Evolutionary conservation across 805 yeast species (phyloP).

Genomic region (Candida nonsorbophila): DNA sequence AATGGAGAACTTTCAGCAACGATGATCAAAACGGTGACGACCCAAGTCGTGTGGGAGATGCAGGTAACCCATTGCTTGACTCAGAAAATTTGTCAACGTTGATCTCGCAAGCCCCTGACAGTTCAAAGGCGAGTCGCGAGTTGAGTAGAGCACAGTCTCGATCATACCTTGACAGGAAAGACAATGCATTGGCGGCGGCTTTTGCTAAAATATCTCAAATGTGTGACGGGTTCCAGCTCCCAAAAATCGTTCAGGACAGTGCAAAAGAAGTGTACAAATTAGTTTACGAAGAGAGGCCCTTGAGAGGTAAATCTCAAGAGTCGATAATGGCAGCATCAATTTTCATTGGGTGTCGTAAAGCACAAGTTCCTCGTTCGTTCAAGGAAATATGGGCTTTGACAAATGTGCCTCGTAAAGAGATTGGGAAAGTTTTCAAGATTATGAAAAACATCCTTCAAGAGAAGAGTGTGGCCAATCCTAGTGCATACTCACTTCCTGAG

Average conservation of each 20-base stretch:
- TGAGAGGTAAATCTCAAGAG: constrained; percentile 89
- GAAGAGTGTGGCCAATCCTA: constrained; percentile 50
- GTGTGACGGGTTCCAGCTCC: constrained; percentile 95
- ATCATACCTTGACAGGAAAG: constrained; percentile 80
- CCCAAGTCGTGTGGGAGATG: constrained; percentile 99
- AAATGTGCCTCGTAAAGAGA: constrained; percentile 88
- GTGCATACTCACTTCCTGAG: constrained; percentile 32
- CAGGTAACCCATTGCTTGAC: constrained; percentile 86
- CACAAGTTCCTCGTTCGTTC: constrained; percentile 89
- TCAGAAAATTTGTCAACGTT: constrained; percentile 89
- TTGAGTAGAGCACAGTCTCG: constrained; percentile 85
- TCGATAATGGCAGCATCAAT: constrained; percentile 96
- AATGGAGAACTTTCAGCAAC: constrained; percentile 97
- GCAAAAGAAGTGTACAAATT: constrained; percentile 94
- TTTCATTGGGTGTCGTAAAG: constrained; percentile 89
- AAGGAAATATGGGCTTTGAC: constrained; percentile 95
- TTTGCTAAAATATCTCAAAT: constrained; percentile 87
- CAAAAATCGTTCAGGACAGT: constrained; percentile 93
- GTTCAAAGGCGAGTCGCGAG: constrained; percentile 82
- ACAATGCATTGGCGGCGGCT: constrained; percentile 82
- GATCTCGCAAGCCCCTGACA: constrained; percentile 83
- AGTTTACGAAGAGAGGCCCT: constrained; percentile 78
- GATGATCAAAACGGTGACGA: constrained; percentile 98
- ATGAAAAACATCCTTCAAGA: constrained; percentile 58
- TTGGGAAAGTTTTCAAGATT: constrained; percentile 83